These are phyloP conservation scores for Adansonia rubrostipa DNA, from an alignment of 441 rosid genomes.

Conservation along the genomic window DNA sequence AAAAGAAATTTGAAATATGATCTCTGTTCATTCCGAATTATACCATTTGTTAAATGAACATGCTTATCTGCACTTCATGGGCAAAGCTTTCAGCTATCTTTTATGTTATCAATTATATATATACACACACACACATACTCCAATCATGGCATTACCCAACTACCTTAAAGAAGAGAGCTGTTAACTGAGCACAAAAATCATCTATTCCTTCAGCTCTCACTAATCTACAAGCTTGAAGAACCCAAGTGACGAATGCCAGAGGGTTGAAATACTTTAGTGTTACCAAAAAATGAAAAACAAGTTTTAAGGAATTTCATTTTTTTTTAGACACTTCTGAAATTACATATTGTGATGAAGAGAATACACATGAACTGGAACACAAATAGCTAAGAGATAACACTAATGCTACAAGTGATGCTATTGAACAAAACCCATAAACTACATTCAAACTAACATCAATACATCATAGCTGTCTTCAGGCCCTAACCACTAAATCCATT, in stretches of 20 bases:
- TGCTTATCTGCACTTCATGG: not conserved
- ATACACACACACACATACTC: not conserved
- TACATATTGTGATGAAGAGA: no score
- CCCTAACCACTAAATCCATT: not conserved
- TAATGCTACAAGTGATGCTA: not conserved
- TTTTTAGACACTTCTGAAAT: no score
- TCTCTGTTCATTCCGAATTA: not conserved
- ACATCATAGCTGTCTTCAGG: not conserved
- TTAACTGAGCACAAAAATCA: no score
- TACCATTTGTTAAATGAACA: not conserved
- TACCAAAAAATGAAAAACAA: not conserved
- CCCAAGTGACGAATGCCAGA: not conserved
- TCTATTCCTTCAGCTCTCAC: not conserved
- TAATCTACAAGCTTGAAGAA: not conserved
- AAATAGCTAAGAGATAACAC: not conserved
- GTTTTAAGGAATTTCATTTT: no score
- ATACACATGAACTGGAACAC: not conserved
- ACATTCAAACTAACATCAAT: not conserved
- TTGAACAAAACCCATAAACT: not conserved
- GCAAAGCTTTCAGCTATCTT: no score
- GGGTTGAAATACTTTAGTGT: not conserved
- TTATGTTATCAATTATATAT: no score
- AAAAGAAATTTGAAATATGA: not conserved
- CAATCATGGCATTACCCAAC: not conserved
- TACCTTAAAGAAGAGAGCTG: no score